Conservation (phyloP, 768 basidiomycete species). For the Tephrocybe sp. region DNA sequence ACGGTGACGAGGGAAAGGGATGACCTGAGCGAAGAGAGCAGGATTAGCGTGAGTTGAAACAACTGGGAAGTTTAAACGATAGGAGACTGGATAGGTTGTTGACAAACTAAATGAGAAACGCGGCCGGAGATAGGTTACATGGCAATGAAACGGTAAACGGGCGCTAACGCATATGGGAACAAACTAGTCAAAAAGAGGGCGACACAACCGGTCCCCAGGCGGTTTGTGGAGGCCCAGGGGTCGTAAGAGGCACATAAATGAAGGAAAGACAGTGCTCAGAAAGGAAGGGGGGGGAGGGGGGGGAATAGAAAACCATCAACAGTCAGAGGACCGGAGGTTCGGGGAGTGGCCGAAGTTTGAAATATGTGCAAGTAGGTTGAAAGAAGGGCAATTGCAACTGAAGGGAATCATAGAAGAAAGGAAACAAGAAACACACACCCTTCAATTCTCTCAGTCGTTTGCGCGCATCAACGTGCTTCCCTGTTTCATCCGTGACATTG, state of each 20-base stretch:
- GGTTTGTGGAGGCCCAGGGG: too few species aligned
- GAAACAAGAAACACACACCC: not conserved
- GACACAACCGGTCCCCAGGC: too few species aligned
- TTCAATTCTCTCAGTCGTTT: constrained; percentile 3
- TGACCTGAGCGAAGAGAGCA: not conserved
- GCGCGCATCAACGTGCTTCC: not conserved
- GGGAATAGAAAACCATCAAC: too few species aligned
- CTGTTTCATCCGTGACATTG: constrained; percentile 4
- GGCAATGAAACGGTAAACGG: too few species aligned
- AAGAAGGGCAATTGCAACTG: not conserved
- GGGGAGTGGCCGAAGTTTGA: too few species aligned
- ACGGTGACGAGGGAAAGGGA: constrained; percentile 1
- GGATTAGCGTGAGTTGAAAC: not conserved
- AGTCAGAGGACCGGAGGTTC: too few species aligned
- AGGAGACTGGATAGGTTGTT: not conserved
- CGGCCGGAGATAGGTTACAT: too few species aligned
- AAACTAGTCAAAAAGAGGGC: not conserved
- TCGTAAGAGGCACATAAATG: too few species aligned
- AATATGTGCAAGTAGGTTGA: not conserved
- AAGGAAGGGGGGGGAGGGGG: too few species aligned
- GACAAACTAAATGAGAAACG: too few species aligned
- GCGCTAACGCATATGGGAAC: too few species aligned
- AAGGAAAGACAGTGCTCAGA: not conserved
- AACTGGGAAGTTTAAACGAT: not conserved
- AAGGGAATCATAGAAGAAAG: not conserved